phyloP scores from a whole-genome alignment of 1,284 basidiomycete genomes.

The Lignosus rhinocerotis region DNA sequence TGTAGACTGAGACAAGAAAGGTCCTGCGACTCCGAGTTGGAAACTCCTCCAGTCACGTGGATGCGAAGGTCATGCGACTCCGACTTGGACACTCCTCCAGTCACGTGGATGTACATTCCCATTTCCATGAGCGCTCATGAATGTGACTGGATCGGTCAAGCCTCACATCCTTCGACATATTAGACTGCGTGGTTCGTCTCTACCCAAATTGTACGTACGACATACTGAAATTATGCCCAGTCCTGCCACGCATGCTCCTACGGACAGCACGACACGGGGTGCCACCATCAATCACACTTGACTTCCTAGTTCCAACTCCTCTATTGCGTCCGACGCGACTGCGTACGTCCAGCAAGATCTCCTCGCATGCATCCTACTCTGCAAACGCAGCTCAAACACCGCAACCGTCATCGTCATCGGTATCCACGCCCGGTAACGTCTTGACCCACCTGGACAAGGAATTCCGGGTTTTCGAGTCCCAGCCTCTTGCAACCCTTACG shows the following conservation, averaged over 20 bases:
- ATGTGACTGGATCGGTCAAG: too few species aligned
- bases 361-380: not conserved
- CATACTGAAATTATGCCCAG: not conserved
- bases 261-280: constrained; percentile 21
- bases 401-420: not conserved
- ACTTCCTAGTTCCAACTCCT: constrained; percentile 29
- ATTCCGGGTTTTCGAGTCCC: constrained; percentile 8
- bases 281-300: constrained; percentile 23
- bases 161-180: too few species aligned
- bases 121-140: too few species aligned
- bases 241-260: constrained; percentile 16
- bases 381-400: not conserved
- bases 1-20: too few species aligned
- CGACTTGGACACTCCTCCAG: too few species aligned
- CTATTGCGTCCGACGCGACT: not conserved
- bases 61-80: too few species aligned
- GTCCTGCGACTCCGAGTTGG: too few species aligned
- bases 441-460: constrained; percentile 13
- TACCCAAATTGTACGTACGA: too few species aligned
- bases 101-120: too few species aligned
- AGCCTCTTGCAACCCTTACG: constrained; percentile 10
- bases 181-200: too few species aligned
- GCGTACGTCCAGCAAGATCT: not conserved
- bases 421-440: constrained; percentile 7
- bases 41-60: too few species aligned